phyloP scores from a whole-genome alignment of 805 yeast genomes.

The Pichia ethanolica region DNA sequence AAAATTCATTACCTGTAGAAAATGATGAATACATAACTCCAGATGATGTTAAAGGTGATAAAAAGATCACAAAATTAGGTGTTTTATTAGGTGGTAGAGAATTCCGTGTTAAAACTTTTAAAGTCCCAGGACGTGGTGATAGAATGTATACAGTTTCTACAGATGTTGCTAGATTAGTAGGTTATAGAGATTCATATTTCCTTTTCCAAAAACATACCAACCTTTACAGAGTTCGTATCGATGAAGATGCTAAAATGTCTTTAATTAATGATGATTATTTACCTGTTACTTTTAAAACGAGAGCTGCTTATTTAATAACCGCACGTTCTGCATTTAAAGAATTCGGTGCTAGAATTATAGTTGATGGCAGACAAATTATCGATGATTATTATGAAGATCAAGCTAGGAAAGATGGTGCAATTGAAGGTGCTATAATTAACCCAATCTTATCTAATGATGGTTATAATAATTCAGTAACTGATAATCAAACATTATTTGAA shows the following conservation, averaged over 20 bases:
- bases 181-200: constrained; percentile 85
- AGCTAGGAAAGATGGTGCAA: constrained; percentile 51
- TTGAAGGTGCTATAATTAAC: constrained; percentile 50
- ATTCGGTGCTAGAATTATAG: constrained; percentile 80
- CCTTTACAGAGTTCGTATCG: constrained; percentile 64
- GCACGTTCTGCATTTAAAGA: constrained; percentile 86
- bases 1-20: constrained; percentile 32
- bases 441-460: constrained; percentile 13
- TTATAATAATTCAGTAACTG: constrained; percentile 16
- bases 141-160: constrained; percentile 84
- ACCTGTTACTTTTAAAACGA: constrained; percentile 85
- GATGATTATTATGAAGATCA: constrained; percentile 84
- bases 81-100: constrained; percentile 63
- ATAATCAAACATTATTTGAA: constrained; percentile 4
- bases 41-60: constrained; percentile 72
- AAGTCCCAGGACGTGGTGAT: constrained; percentile 57
- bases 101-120: constrained; percentile 65
- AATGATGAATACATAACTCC: constrained; percentile 76
- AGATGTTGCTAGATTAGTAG: constrained; percentile 93
- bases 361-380: constrained; percentile 67
- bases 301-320: constrained; percentile 83
- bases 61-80: constrained; percentile 64
- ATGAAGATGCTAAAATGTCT: constrained; percentile 74
- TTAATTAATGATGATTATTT: constrained; percentile 72
- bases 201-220: constrained; percentile 80